phyloP scores from a whole-genome alignment of 257 asterid genomes.

The Lithospermum erythrorhizon region DNA sequence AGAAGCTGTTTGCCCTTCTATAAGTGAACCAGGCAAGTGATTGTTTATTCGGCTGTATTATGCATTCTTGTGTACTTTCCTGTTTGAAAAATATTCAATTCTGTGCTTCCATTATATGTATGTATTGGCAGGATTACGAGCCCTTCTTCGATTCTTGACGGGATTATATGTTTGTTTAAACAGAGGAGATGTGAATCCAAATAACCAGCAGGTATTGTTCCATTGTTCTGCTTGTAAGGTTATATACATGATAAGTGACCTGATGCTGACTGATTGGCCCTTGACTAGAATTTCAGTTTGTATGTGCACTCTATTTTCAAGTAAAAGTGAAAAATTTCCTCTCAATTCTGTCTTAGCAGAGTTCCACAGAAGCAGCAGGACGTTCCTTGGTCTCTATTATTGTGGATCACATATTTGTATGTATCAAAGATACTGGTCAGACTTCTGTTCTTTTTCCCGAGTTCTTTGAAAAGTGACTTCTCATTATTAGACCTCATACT shows the following conservation, averaged over 20 bases:
- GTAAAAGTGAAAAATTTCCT: constrained; percentile 12
- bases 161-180: constrained; percentile 85
- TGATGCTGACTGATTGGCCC: neutral
- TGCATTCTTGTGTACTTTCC: neutral
- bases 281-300: neutral
- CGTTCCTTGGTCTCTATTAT: constrained; percentile 72
- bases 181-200: constrained; percentile 90
- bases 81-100: constrained; percentile 7
- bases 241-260: neutral
- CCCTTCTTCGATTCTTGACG: constrained; percentile 95
- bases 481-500: neutral
- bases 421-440: constrained; percentile 93
- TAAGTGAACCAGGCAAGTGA: constrained; percentile 97
- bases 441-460: neutral
- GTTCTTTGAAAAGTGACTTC: neutral
- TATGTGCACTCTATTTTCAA: constrained; percentile 8
- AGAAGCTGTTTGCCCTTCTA: constrained; percentile 92
- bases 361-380: constrained; percentile 88
- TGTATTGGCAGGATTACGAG: constrained; percentile 65
- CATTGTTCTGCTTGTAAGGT: neutral
- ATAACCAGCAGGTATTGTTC: constrained; percentile 44
- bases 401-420: constrained; percentile 91
- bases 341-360: constrained; percentile 38
- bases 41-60: neutral
- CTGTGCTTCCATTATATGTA: constrained; percentile 2